phyloP scores from a whole-genome alignment of 148 eudicot genomes.

The Rhododendron mucronatum region DNA sequence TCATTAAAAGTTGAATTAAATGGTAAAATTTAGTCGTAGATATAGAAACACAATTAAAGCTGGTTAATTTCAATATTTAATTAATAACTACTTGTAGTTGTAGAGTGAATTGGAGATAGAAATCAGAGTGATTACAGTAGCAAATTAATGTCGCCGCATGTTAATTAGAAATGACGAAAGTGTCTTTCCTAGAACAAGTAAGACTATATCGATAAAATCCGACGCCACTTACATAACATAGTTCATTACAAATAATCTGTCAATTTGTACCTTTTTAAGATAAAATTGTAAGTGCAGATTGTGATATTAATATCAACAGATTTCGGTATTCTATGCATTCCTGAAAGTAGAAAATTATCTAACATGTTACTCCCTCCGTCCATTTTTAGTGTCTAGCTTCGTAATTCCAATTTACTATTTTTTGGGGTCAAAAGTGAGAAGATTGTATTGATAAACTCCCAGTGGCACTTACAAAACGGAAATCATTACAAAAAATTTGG shows the following conservation, averaged over 20 bases:
- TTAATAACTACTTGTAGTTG: neutral
- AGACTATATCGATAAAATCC: neutral
- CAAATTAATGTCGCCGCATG: neutral
- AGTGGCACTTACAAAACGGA: no score
- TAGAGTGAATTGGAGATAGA: neutral
- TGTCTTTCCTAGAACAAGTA: neutral
- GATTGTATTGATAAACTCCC: no score
- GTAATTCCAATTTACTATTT: no score
- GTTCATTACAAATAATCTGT: no score
- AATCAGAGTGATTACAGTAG: neutral
- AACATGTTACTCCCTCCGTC: no score
- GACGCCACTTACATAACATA: no score
- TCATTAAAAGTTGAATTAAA: slow-evolving; percentile 10
- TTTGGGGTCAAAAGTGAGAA: no score
- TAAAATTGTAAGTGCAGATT: neutral
- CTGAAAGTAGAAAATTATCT: neutral
- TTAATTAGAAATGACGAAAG: neutral
- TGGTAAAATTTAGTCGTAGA: slow-evolving; percentile 13
- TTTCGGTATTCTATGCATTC: neutral
- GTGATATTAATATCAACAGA: neutral
- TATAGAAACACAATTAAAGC: slow-evolving; percentile 9
- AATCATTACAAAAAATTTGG: no score
- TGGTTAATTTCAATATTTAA: slow-evolving; percentile 9
- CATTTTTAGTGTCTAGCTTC: no score
- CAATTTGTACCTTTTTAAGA: neutral